Evolutionary conservation across 345 rosid genomes (phyloP), one percentile per base, ranked within the genome.

Genomic region (Sisymbrium irio): DNA sequence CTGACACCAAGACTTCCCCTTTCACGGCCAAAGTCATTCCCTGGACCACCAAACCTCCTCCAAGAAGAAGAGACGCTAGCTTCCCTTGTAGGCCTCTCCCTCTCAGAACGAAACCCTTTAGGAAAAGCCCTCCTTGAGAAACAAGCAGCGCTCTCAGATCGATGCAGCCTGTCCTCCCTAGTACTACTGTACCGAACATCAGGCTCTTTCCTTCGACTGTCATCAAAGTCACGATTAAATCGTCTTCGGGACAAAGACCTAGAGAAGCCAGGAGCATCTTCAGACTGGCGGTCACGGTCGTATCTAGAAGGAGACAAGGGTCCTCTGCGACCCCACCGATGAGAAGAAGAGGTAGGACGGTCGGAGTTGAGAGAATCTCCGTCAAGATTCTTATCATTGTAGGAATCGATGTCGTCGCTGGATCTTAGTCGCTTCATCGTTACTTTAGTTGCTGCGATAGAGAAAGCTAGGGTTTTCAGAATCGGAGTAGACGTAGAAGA

Each of bases 341-440:
- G 87, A 63, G 85, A 77, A 58, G 85, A 80, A 20, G 90, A 79
- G 12, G 87, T 67, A 11, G 85, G 74, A 18, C 89, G 85, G 69
- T 78, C 81, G 19, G 78, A 84, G 70, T 80, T 84, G 74, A 67
- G 70, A 28, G 84, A 62, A 17, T 83, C 92, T 60, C 85, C 84
- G 8, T 58, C 65, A 2, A 71, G 65, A 68, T 39, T 78, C 56
- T 86, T 88, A 20, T 87, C 93, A 35, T 67, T 75, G 1, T 64
- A 82, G 19, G 86, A 88, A 77, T 83, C 89, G 30, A 90, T 85
- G 82, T 90, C 96, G 44, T 87, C 92, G 75, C 85, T 89, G 44
- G 98, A 93, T 81, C 92, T 87, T 83, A 89, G 76, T 30, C 97
- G 82, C 91, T 93, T 93, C 98, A 87, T 87, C 47, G 33, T 68